Conservation (phyloP, 1,284 basidiomycete genomes). For the Athelia sp. region DNA sequence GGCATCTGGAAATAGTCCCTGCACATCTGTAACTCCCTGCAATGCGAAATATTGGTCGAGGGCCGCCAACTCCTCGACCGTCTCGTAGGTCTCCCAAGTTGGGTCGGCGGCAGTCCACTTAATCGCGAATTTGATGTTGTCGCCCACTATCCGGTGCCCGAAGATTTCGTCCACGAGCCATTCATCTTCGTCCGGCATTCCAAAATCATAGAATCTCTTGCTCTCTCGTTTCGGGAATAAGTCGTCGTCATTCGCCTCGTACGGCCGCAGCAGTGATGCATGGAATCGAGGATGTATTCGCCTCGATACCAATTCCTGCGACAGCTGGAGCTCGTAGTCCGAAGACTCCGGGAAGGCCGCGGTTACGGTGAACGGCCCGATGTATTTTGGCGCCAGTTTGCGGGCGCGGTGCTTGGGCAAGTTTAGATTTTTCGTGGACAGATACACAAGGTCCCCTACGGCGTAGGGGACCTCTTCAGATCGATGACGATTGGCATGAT, state of each 20-base stretch:
- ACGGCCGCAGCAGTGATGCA: constrained; percentile 14
- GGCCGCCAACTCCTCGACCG: constrained; percentile 16
- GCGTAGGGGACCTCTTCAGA: constrained; percentile 8
- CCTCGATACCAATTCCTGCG: constrained; percentile 14
- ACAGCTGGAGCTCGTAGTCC: constrained; percentile 21
- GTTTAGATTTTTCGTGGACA: constrained; percentile 28
- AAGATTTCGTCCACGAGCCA: constrained; percentile 15
- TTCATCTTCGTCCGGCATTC: too few species aligned
- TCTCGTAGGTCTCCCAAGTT: constrained; percentile 9
- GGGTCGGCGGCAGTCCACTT: constrained; percentile 11
- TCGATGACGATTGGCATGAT: constrained; percentile 20
- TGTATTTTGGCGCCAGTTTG: constrained; percentile 26
- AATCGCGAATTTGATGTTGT: constrained; percentile 11
- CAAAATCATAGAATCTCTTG: too few species aligned
- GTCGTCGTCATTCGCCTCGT: constrained; percentile 18
- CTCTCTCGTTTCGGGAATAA: constrained; percentile 20
- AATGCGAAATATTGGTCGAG: constrained; percentile 21
- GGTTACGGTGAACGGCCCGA: constrained; percentile 24
- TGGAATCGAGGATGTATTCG: constrained; percentile 23
- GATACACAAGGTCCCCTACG: constrained; percentile 22
- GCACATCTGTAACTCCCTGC: constrained; percentile 5
- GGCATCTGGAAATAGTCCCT: too few species aligned
- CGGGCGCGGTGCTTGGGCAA: constrained; percentile 24
- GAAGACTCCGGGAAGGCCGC: constrained; percentile 10
- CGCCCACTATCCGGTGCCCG: constrained; percentile 12